Conservation (phyloP, 1,284 basidiomycete species). For the Cryptococcus hybrid region DNA sequence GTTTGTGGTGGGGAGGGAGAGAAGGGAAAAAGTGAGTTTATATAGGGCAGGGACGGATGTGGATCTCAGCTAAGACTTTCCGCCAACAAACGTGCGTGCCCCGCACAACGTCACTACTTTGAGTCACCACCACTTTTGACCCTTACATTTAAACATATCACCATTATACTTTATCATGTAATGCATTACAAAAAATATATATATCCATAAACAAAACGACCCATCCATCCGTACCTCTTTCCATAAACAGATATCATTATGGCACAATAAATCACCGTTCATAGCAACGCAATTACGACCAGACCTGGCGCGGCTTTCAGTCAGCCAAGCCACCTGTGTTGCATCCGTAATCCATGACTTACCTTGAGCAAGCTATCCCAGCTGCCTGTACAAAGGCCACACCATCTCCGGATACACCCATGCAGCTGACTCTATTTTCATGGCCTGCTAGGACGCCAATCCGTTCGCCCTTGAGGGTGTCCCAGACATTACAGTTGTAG, state of each 20-base stretch:
- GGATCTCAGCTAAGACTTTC: too few species aligned
- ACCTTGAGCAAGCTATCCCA: constrained; percentile 98
- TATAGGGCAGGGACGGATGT: too few species aligned
- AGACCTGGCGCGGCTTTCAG: not conserved
- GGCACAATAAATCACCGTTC: too few species aligned
- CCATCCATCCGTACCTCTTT: too few species aligned
- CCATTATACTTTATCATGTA: too few species aligned
- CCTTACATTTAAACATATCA: too few species aligned
- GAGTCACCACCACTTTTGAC: too few species aligned
- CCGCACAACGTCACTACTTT: too few species aligned
- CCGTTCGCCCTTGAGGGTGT: constrained; percentile 95
- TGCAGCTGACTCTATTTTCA: constrained; percentile 94
- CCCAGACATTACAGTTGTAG: constrained; percentile 99
- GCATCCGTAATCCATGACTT: constrained; percentile 38
- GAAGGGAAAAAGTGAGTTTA: not conserved
- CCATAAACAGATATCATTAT: too few species aligned
- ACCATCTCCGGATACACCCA: constrained; percentile 93
- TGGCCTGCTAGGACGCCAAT: constrained; percentile 96
- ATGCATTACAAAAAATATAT: too few species aligned
- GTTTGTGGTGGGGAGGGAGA: not conserved
- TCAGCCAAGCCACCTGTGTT: not conserved
- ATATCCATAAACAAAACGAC: too few species aligned
- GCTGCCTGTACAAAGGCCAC: constrained; percentile 98
- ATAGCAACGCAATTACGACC: not conserved
- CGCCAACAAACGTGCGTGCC: too few species aligned